Evolutionary conservation across 768 basidiomycete genomes (phyloP).

Genomic region (Lactarius akahatsu): DNA sequence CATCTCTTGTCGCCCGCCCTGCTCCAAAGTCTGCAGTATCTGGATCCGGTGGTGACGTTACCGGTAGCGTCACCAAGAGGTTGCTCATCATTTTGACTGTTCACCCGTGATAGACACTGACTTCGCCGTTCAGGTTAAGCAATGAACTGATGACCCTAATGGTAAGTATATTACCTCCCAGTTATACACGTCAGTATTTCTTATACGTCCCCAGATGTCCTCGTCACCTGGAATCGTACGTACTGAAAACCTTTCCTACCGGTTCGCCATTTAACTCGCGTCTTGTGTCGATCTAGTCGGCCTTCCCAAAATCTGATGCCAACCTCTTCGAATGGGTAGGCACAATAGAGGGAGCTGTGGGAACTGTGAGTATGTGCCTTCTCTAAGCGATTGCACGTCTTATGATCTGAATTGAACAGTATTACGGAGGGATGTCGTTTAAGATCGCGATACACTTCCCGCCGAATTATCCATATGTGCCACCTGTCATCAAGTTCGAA

Average conservation of each 20-base stretch:
- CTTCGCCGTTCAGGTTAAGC: slow-evolving; percentile 50
- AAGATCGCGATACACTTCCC: slow-evolving; percentile 85
- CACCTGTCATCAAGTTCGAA: slow-evolving; percentile 84
- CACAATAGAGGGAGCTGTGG: slow-evolving; percentile 78
- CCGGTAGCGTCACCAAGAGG: slow-evolving; percentile 86
- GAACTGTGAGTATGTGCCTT: slow-evolving; percentile 54
- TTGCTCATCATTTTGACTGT: slow-evolving; percentile 33
- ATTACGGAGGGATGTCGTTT: slow-evolving; percentile 78
- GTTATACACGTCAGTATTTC: background rate
- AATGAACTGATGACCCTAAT: slow-evolving; percentile 88
- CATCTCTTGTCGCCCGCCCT: slow-evolving; percentile 57
- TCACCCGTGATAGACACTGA: slow-evolving; percentile 14
- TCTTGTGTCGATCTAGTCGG: slow-evolving; percentile 52
- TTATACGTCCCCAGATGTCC: slow-evolving; percentile 59
- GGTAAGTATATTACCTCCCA: slow-evolving; percentile 48
- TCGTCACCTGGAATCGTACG: slow-evolving; percentile 84
- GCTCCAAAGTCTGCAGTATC: slow-evolving; percentile 57
- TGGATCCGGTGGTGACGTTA: slow-evolving; percentile 53
- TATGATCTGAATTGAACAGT: slow-evolving; percentile 41
- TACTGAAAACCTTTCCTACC: slow-evolving; percentile 17
- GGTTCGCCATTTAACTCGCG: background rate
- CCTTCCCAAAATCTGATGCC: slow-evolving; percentile 83
- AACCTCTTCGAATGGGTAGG: slow-evolving; percentile 91
- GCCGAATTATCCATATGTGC: slow-evolving; percentile 82
- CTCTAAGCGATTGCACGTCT: background rate